Conservation (phyloP, 495 filamentous ascomycete genomes). For the Xylaria palmicola region DNA sequence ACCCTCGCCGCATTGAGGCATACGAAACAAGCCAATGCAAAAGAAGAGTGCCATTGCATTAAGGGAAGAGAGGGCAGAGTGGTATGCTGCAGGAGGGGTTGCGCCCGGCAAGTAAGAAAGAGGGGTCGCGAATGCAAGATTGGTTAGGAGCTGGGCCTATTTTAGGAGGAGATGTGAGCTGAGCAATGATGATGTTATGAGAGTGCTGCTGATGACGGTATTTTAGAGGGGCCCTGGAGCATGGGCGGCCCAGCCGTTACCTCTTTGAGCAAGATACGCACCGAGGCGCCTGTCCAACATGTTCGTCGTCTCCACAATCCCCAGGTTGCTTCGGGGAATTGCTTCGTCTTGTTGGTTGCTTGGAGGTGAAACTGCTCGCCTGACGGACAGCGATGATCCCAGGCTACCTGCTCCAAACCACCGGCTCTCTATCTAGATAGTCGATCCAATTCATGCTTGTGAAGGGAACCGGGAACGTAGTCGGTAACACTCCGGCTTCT, state of each 20-base stretch:
- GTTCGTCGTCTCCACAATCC: conserved; percentile 3
- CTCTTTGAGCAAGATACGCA: conserved; percentile 1
- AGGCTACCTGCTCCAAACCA: neutral
- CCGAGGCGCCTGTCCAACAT: neutral
- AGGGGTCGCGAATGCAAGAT: conserved; percentile 4
- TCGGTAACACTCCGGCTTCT: neutral
- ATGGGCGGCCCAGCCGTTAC: conserved; percentile 3
- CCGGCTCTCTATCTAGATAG: no score
- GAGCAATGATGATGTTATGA: conserved; percentile 12
- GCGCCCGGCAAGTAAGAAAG: neutral
- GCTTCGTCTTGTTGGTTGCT: conserved; percentile 4
- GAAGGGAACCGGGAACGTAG: neutral
- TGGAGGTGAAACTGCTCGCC: conserved; percentile 15
- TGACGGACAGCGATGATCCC: conserved; percentile 17
- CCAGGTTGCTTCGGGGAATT: conserved; percentile 9
- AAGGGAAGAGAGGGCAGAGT: neutral
- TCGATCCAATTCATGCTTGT: neutral
- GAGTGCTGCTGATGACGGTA: neutral
- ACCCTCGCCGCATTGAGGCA: neutral
- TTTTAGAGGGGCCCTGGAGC: conserved; percentile 2
- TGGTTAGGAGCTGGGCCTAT: conserved; percentile 9
- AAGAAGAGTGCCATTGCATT: neutral
- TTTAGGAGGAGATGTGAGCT: conserved; percentile 11
- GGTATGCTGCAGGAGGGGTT: conserved; percentile 4
- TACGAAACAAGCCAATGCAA: neutral